Percentiles rank a stretch among this genome's conserved stretches.
These are phyloP conservation scores for Ceratobasidium sp. DNA, from an alignment of 1,284 basidiomycete species.

Conservation along the genomic window DNA sequence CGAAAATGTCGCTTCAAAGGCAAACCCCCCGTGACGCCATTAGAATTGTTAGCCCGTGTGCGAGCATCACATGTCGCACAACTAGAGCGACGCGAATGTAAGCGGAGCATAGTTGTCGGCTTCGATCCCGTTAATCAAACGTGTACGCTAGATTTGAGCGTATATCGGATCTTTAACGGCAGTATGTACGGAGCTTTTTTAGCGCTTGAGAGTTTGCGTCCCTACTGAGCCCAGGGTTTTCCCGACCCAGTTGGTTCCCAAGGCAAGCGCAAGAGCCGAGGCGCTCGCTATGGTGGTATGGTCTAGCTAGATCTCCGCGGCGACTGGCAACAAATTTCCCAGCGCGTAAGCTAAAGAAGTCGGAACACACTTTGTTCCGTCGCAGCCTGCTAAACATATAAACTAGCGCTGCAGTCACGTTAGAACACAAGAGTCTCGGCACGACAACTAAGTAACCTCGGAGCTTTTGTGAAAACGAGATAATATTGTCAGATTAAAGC, in stretches of 20 bases:
- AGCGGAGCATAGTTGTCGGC: slow-evolving; percentile 3
- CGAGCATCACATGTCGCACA: slow-evolving; percentile 19
- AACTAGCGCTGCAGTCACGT: background rate
- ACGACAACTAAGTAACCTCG: background rate
- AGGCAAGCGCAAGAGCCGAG: slow-evolving; percentile 2
- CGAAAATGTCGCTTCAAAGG: slow-evolving; percentile 41
- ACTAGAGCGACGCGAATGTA: slow-evolving; percentile 7
- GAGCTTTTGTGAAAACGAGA: background rate
- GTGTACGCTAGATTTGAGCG: background rate
- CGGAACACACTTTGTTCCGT: background rate
- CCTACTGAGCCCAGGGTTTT: slow-evolving; percentile 28
- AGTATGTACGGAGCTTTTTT: slow-evolving; percentile 15
- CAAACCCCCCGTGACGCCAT: slow-evolving; percentile 33
- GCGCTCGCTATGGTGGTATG: background rate
- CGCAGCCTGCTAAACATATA: background rate
- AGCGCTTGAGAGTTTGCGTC: background rate
- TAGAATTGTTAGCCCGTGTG: background rate
- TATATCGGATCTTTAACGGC: slow-evolving; percentile 43
- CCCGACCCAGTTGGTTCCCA: slow-evolving; percentile 12
- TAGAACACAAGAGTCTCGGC: background rate
- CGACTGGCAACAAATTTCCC: background rate
- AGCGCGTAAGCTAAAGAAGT: background rate
- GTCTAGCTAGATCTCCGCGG: background rate
- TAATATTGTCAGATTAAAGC: background rate
- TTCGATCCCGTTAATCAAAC: slow-evolving; percentile 16